Conservation (phyloP, 306 rosid species). For the Neltuma alba region DNA sequence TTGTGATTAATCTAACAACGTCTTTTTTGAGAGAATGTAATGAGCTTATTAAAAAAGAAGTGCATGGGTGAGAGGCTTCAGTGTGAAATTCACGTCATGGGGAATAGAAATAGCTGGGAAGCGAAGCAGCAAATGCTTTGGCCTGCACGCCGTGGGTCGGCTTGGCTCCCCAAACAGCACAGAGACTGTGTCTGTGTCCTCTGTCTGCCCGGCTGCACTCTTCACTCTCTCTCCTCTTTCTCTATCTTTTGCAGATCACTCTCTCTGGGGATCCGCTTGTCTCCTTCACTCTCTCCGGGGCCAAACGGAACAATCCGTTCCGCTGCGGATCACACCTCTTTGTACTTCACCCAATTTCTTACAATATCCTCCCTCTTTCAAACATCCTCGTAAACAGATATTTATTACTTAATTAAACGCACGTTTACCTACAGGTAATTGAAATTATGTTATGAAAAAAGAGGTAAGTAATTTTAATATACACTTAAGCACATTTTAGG, state of each 20-base stretch:
- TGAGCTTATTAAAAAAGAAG: no score
- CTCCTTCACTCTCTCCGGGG: slow-evolving; percentile 25
- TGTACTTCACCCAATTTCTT: not conserved
- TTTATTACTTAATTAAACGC: no score
- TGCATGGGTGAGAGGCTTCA: not conserved
- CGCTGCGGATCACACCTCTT: slow-evolving; percentile 3
- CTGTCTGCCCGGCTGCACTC: not conserved
- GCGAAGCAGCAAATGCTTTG: slow-evolving; percentile 71
- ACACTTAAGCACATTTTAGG: no score
- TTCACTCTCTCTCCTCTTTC: not conserved
- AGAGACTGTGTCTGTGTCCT: not conserved
- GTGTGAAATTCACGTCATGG: slow-evolving; percentile 35
- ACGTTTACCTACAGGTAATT: no score
- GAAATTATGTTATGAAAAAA: not conserved
- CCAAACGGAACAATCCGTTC: slow-evolving; percentile 15
- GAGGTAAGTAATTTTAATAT: no score
- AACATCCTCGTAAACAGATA: no score
- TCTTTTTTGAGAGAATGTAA: not conserved
- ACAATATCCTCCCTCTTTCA: no score
- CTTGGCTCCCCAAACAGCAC: slow-evolving; percentile 37
- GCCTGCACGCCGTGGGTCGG: slow-evolving; percentile 77
- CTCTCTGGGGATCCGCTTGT: not conserved
- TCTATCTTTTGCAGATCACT: not conserved
- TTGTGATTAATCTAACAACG: not conserved
- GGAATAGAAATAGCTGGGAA: slow-evolving; percentile 59